A percentile compares a stretch with the other conserved stretches of the same genome.
These are phyloP conservation scores for Scheffersomyces titani DNA, from an alignment of 1,139 yeast species.

Conservation along the genomic window DNA sequence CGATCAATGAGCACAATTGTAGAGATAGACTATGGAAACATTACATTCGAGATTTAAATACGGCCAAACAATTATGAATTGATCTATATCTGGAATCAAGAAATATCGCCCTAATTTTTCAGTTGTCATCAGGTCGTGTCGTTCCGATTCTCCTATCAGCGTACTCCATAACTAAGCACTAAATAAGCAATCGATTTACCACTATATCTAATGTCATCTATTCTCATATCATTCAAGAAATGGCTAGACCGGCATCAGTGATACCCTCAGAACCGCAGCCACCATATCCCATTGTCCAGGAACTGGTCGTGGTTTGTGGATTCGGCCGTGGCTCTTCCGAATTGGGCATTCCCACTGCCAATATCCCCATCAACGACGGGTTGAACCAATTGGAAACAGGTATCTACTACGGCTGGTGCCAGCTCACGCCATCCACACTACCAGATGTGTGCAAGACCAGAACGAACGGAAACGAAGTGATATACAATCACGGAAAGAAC, in stretches of 20 bases:
- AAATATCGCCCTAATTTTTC: not conserved
- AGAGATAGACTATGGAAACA: not conserved
- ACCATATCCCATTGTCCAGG: constrained; percentile 69
- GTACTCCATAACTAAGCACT: not conserved
- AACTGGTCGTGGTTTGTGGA: constrained; percentile 71
- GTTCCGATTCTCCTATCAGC: not conserved
- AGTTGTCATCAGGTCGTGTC: not conserved
- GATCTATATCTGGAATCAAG: not conserved
- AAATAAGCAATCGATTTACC: not conserved
- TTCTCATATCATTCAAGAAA: constrained; percentile 1
- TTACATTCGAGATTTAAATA: no score
- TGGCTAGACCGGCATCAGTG: constrained; percentile 31
- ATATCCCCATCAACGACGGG: constrained; percentile 64
- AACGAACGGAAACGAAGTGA: constrained; percentile 46
- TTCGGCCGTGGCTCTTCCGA: constrained; percentile 96
- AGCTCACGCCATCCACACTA: constrained; percentile 25
- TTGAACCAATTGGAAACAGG: constrained; percentile 65
- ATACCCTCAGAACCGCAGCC: constrained; percentile 48
- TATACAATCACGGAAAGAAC: constrained; percentile 62
- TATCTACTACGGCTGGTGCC: constrained; percentile 86
- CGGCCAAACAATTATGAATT: no score
- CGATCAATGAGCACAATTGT: not conserved
- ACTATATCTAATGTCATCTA: not conserved
- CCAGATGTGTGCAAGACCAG: constrained; percentile 20
- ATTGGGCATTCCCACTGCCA: constrained; percentile 95